Evolutionary conservation across 306 rosid species (phyloP).

Genomic region (Pueraria montana): DNA sequence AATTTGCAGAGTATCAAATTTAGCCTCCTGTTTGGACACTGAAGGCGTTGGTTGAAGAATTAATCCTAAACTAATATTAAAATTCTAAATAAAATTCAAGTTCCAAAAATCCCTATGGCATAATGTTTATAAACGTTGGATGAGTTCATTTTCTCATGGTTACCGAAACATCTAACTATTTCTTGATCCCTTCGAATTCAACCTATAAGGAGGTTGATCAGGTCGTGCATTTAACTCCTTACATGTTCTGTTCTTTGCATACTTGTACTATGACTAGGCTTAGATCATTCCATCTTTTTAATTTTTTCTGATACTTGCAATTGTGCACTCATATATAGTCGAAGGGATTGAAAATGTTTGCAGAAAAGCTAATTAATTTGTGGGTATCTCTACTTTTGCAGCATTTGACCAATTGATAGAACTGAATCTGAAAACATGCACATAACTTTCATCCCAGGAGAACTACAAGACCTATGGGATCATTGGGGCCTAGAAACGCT

Average conservation of each 20-base stretch:
- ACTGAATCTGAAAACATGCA: constrained; percentile 48
- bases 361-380: constrained; percentile 20
- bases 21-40: constrained; percentile 43
- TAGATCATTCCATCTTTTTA: not conserved
- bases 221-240: constrained; percentile 40
- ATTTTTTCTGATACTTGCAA: not conserved
- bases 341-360: not conserved
- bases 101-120: not conserved
- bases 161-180: constrained; percentile 23
- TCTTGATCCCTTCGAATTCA: constrained; percentile 10
- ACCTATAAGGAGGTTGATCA: constrained; percentile 25
- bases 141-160: constrained; percentile 10
- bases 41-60: constrained; percentile 12
- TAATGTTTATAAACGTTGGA: not conserved
- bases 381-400: constrained; percentile 32
- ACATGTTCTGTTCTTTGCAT: not conserved
- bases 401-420: constrained; percentile 35
- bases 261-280: not conserved
- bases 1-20: constrained; percentile 48
- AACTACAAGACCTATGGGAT: constrained; percentile 57
- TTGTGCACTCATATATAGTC: not conserved
- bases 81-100: not conserved
- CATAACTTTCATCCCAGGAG: constrained; percentile 52
- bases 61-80: constrained; percentile 31
- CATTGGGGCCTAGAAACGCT: constrained; percentile 66